These are phyloP conservation scores for Aspergillus hiratsukae DNA, from an alignment of 2,329 filamentous ascomycete species.

Conservation along the genomic window DNA sequence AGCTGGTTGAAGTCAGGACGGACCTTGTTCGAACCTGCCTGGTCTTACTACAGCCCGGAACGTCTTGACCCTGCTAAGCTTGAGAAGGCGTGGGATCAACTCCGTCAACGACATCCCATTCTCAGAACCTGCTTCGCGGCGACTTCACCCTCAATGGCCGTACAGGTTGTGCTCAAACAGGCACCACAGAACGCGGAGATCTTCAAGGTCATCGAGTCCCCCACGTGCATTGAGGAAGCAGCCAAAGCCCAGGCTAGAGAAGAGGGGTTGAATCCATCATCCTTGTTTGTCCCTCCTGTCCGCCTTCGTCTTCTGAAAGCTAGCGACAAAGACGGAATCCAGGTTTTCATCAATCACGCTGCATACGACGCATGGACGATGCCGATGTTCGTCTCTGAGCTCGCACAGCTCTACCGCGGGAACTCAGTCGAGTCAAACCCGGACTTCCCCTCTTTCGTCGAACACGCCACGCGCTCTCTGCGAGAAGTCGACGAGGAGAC, in stretches of 20 bases:
- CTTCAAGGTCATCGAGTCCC: conserved; percentile 20
- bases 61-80: conserved; percentile 23
- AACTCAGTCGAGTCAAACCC: conserved; percentile 10
- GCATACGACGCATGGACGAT: conserved; percentile 37
- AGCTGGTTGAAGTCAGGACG: conserved; percentile 31
- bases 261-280: conserved; percentile 24
- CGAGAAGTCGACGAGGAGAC: conserved; percentile 10
- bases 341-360: conserved; percentile 32
- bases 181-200: conserved; percentile 9
- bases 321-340: conserved; percentile 24
- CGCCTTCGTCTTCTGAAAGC: conserved; percentile 26
- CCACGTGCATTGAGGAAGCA: conserved; percentile 7
- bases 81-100: conserved; percentile 23
- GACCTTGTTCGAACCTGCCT: conserved; percentile 28
- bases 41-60: conserved; percentile 22
- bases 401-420: conserved; percentile 23
- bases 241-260: conserved; percentile 17
- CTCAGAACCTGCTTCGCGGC: conserved; percentile 33
- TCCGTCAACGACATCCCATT: conserved; percentile 29
- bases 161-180: conserved; percentile 29
- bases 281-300: conserved; percentile 28
- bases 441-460: conserved; percentile 21
- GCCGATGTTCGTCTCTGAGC: conserved; percentile 27
- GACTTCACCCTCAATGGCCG: conserved; percentile 17
- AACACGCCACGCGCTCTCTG: conserved; percentile 18